Base-by-base conservation (phyloP, 768 basidiomycete species). In the Dacryopinax spathularia region DNA sequence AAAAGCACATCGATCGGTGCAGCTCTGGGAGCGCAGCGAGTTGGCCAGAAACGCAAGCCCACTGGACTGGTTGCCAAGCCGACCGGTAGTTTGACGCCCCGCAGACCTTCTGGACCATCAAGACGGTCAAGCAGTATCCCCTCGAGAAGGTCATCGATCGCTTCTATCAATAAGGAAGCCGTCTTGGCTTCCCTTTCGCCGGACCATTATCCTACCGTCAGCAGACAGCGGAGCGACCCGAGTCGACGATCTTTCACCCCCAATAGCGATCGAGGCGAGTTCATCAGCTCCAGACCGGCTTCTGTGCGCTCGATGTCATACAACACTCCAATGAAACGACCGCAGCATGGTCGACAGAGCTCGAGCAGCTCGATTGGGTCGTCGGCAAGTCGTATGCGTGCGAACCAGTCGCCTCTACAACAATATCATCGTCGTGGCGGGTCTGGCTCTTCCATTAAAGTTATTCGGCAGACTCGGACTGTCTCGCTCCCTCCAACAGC, bases 101-200 rank as follows among this genome's bases (percentile, higher is more conserved):
- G 18, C 81, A 85, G 89, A 16, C 84, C 84, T 0, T 87, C 88
- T 0, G 75, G 85, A 41, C 89, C 88, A 0, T 94, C 92, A 25
- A 82, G 88, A 56, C 84, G 93, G 29, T 94, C 91, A 15, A 93
- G 90, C 71, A 92, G 90, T 64, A 88, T 93, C 66, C 93, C 92
- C 70, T 96, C 93, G 5, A 78, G 87, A 34, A 78, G 91, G 22
- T 86, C 84, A 0, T 85, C 84, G 9, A 73, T 79, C 12, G 77
- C 79, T 22, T 84, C 83, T 0, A 72, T 76, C 61, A 78, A 80
- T 48, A 69, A 88, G 35, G 87, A 85, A 63, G 84, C 83, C 9
- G 61, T 31, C 81, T 83, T 67, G 12, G 71, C 48, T 15, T 16
- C 20, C 27, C 43, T 33, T 43, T 39, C 60, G 33, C 65, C 73